Evolutionary conservation across 2,329 filamentous ascomycete genomes (phyloP).

Genomic region (Nigrospora sphaerica): DNA sequence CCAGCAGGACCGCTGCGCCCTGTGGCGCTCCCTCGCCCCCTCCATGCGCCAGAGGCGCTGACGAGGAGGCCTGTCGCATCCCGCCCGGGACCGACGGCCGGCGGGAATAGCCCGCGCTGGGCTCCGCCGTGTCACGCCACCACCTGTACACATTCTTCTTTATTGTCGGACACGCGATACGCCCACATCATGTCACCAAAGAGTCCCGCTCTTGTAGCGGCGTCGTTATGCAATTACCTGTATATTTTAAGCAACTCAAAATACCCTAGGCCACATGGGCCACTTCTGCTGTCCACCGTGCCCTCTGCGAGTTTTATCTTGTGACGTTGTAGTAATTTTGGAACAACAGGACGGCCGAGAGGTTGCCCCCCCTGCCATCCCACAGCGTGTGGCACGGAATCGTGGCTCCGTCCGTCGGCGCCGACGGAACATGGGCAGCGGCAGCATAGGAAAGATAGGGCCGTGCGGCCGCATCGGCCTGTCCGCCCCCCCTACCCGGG

Average conservation of each 20-base stretch:
- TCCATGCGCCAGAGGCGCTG: slow-evolving; percentile 22
- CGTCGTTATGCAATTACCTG: too few relatives aligned
- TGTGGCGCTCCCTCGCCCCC: slow-evolving; percentile 31
- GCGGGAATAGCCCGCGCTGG: too few relatives aligned
- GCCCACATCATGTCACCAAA: too few relatives aligned
- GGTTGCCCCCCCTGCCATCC: slow-evolving; percentile 24
- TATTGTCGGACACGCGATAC: too few relatives aligned
- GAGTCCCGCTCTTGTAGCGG: too few relatives aligned
- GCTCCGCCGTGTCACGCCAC: too few relatives aligned
- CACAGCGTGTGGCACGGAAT: slow-evolving; percentile 36
- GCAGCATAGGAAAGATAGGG: slow-evolving; percentile 20
- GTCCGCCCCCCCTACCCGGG: too few relatives aligned
- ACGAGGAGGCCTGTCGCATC: neutral
- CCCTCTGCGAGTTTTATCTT: neutral
- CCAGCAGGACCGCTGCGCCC: slow-evolving; percentile 29
- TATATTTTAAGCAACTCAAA: too few relatives aligned
- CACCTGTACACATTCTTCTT: too few relatives aligned
- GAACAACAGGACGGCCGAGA: slow-evolving; percentile 26
- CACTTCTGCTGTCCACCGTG: too few relatives aligned
- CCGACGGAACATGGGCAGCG: slow-evolving; percentile 4
- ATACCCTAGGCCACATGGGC: too few relatives aligned
- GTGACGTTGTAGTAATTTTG: slow-evolving; percentile 8
- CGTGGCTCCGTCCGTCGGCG: slow-evolving; percentile 11
- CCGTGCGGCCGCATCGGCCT: neutral
- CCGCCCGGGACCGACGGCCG: too few relatives aligned